Conservation (phyloP, 2,329 filamentous ascomycete genomes). For the Claviceps purpurea region DNA sequence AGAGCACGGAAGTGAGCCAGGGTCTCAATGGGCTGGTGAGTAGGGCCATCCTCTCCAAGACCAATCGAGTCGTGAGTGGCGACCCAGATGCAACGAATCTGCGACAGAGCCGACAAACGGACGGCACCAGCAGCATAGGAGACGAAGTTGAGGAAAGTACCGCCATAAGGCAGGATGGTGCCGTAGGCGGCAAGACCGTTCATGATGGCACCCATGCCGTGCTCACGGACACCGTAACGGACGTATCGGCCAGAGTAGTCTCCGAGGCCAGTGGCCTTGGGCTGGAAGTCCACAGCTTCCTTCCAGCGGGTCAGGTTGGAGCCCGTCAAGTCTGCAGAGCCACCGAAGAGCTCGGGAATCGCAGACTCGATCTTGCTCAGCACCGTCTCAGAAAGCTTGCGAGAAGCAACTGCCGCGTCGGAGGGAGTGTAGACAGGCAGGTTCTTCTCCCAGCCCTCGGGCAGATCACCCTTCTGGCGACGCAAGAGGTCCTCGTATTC, state of each 20-base stretch:
- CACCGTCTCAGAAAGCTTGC: slow-evolving; percentile 92
- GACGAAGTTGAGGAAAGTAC: slow-evolving; percentile 99
- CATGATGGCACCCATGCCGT: slow-evolving; percentile 84
- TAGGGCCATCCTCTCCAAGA: slow-evolving; percentile 96
- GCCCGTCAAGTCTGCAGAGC: slow-evolving; percentile 93
- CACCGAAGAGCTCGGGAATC: slow-evolving; percentile 84
- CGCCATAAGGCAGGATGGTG: slow-evolving; percentile 81
- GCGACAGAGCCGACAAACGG: slow-evolving; percentile 84
- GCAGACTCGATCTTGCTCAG: slow-evolving; percentile 73
- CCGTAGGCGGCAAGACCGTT: slow-evolving; percentile 95
- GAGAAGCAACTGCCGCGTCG: slow-evolving; percentile 76
- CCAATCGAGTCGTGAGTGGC: slow-evolving; percentile 98
- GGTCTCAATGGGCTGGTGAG: slow-evolving; percentile 98
- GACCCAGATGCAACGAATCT: slow-evolving; percentile 84
- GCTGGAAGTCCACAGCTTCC: slow-evolving; percentile 93
- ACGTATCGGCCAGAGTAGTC: slow-evolving; percentile 86
- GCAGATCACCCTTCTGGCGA: slow-evolving; percentile 69
- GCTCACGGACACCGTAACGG: slow-evolving; percentile 84
- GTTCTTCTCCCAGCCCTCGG: slow-evolving; percentile 90
- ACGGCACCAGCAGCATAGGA: slow-evolving; percentile 94
- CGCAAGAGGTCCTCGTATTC: slow-evolving; percentile 73
- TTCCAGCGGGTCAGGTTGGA: slow-evolving; percentile 99
- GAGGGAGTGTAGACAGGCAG: slow-evolving; percentile 81
- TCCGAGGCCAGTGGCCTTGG: slow-evolving; percentile 70
- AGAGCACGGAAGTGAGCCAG: slow-evolving; percentile 96